Evolutionary conservation across 495 filamentous ascomycete species (phyloP), one percentile per base, ranked within the genome.

Genomic region (Daldinia childiae): DNA sequence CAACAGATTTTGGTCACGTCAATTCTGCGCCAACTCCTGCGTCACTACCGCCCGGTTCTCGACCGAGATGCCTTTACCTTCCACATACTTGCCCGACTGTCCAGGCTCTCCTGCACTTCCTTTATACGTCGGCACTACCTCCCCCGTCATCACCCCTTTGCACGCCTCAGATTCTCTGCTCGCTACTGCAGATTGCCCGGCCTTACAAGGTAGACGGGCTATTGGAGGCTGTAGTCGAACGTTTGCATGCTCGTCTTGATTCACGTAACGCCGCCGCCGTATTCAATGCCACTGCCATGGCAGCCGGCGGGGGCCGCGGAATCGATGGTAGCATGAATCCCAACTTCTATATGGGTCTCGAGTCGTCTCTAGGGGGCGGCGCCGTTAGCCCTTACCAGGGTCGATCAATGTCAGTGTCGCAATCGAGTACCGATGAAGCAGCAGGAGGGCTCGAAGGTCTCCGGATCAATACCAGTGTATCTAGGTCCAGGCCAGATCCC

Each of bases 261-360:
- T 93, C 90, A 12, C 87, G 94, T 55, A 99, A 98, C 75, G 94
- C 95, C 0, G 96, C 95, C 0, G 95, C 96, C 15, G 93, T 98
- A 14, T 99, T 98, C 86, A 99, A 99, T 71, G 95, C 96, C 0
- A 94, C 95, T 0, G 95, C 95, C 54, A 98, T 98, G 95, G 96
- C 95, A 3, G 96, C 96, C 7, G 95, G 96, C 1, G 93, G 95
- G 27, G 95, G 96, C 1, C 85, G 92, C 1, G 91, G 91, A 59
- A 91, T 85, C 62, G 83, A 85, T 68, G 83, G 83, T 21, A 75
- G 76, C 15, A 74, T 84, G 19, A 84, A 84, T 66, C 82, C 82
- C 26, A 85, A 85, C 82, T 75, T 81, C 65, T 84, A 81, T 73
- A 77, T 77, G 30, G 48, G 57, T 15, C 30, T 39, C 30, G 73